Conservation (phyloP, 768 basidiomycete genomes). For the Russula lepida region DNA sequence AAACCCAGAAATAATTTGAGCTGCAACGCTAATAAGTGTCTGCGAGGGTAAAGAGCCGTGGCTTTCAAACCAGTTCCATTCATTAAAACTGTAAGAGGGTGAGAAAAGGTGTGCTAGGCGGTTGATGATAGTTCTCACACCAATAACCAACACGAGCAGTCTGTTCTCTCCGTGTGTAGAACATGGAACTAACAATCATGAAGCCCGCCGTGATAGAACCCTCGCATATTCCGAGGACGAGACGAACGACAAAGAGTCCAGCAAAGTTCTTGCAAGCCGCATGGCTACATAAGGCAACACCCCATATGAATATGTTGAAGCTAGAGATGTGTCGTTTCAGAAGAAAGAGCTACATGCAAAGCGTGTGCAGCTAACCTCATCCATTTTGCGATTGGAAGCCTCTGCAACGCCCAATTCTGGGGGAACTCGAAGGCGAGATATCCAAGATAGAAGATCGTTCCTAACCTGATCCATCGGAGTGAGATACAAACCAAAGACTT, state of each 20-base stretch:
- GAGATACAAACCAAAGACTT: too few species aligned
- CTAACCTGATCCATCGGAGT: constrained; percentile 40
- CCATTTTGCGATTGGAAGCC: constrained; percentile 73
- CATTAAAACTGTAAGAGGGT: constrained; percentile 51
- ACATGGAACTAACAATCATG: constrained; percentile 71
- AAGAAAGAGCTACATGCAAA: neutral
- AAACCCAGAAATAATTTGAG: constrained; percentile 64
- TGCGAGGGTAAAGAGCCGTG: neutral
- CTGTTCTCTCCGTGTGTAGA: constrained; percentile 66
- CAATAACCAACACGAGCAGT: constrained; percentile 65
- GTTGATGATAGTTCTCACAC: constrained; percentile 43
- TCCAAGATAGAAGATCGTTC: constrained; percentile 65
- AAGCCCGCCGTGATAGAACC: constrained; percentile 67
- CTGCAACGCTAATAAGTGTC: constrained; percentile 27
- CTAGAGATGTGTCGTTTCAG: constrained; percentile 28
- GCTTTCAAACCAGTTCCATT: constrained; percentile 50
- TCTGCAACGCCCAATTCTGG: constrained; percentile 62
- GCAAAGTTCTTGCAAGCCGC: constrained; percentile 67
- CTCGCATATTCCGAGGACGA: constrained; percentile 68
- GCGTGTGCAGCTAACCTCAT: constrained; percentile 45
- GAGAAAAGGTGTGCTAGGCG: neutral
- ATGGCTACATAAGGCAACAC: constrained; percentile 48
- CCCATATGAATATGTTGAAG: constrained; percentile 62
- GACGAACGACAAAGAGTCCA: constrained; percentile 51
- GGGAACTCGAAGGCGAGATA: constrained; percentile 68